phyloP scores from a whole-genome alignment of 768 basidiomycete species.

The Aureoboletus auriporus region DNA sequence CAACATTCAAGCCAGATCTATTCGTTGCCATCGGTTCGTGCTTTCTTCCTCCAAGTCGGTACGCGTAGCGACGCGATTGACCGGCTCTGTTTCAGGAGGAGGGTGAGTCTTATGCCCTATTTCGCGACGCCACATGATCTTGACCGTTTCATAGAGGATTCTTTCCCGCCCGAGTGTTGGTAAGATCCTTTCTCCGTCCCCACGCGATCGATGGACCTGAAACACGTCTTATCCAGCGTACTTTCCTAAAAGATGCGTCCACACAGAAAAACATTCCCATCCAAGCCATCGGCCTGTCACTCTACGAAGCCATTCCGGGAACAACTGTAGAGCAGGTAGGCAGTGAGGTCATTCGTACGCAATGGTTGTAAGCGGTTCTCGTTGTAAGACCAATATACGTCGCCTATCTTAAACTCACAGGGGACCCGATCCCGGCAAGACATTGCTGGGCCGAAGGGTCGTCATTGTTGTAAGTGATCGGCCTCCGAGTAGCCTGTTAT shows the following conservation, averaged over 20 bases:
- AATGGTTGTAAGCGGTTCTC: constrained; percentile 76
- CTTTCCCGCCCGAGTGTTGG: constrained; percentile 92
- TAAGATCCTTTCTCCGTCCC: constrained; percentile 22
- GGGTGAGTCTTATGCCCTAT: constrained; percentile 52
- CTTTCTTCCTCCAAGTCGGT: neutral
- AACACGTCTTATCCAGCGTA: constrained; percentile 47
- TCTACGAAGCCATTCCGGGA: constrained; percentile 88
- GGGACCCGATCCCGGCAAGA: constrained; percentile 60
- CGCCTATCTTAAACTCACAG: constrained; percentile 29
- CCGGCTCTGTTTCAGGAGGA: constrained; percentile 50
- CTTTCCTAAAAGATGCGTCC: constrained; percentile 71
- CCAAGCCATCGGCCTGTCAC: constrained; percentile 92
- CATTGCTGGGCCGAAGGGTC: constrained; percentile 74
- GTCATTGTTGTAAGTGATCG: constrained; percentile 69
- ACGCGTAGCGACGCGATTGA: neutral
- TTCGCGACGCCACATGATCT: constrained; percentile 2
- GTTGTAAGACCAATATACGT: constrained; percentile 1
- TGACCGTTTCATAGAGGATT: constrained; percentile 61
- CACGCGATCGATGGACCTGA: neutral
- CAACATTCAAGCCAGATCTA: constrained; percentile 81
- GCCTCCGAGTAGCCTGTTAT: constrained; percentile 6
- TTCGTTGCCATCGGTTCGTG: constrained; percentile 75
- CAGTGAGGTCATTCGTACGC: constrained; percentile 85
- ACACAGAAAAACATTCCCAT: constrained; percentile 82
- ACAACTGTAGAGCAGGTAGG: constrained; percentile 72